Evolutionary conservation across 257 asterid genomes (phyloP).

Genomic region (Rehmannia glutinosa): DNA sequence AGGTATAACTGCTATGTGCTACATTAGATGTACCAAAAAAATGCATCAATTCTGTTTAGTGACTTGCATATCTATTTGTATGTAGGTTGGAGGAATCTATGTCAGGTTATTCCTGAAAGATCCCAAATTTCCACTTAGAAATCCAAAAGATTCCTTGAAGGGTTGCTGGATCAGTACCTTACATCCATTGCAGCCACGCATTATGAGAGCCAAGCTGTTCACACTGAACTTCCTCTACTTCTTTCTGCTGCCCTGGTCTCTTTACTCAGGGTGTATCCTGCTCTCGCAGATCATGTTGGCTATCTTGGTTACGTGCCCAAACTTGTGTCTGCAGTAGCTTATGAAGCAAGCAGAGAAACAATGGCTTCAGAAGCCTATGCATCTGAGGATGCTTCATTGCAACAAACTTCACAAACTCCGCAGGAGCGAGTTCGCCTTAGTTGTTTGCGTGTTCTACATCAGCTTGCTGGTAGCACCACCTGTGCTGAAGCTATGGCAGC

Average conservation of each 20-base stretch:
- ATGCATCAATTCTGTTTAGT: constrained; percentile 12
- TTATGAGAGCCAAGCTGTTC: constrained; percentile 71
- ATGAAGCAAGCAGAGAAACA: constrained; percentile 90
- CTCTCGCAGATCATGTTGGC: constrained; percentile 99
- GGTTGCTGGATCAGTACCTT: constrained; percentile 91
- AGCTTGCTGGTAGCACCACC: constrained; percentile 95
- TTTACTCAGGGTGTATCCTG: constrained; percentile 89
- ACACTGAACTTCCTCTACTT: constrained; percentile 93
- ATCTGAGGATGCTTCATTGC: constrained; percentile 52
- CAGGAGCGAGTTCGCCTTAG: constrained; percentile 96
- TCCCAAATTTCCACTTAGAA: constrained; percentile 95
- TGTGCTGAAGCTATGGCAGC: constrained; percentile 99
- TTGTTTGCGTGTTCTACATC: constrained; percentile 96
- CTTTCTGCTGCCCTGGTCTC: constrained; percentile 97
- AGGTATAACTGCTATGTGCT: constrained; percentile 42
- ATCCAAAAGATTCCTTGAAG: constrained; percentile 94
- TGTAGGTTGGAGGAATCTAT: constrained; percentile 97
- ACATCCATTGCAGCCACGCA: constrained; percentile 85
- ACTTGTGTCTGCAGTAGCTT: constrained; percentile 91
- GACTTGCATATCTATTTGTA: constrained; percentile 21
- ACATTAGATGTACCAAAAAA: constrained; percentile 16
- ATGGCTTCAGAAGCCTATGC: constrained; percentile 72
- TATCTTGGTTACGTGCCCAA: constrained; percentile 95
- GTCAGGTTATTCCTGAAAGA: constrained; percentile 93
- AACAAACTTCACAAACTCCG: constrained; percentile 64